Percentiles rank a stretch among this genome's conserved stretches.
Conservation (phyloP, 805 yeast species). For the Saccharomycopsis capsularis region DNA sequence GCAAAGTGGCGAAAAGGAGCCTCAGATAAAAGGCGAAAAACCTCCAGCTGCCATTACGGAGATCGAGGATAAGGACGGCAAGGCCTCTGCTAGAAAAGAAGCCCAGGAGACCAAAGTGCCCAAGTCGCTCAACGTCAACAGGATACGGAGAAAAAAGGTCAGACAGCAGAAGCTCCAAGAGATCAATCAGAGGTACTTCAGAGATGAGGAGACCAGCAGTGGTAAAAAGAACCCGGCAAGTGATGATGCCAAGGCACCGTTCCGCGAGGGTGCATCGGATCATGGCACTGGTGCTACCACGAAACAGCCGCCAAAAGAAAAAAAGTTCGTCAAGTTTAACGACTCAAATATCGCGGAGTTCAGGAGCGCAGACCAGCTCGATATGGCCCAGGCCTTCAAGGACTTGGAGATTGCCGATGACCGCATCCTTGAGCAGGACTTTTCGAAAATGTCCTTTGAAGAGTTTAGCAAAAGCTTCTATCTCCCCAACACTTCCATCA, state of each 20-base stretch:
- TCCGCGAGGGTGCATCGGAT: neutral
- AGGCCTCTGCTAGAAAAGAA: neutral
- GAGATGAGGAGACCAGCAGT: slow-evolving; percentile 4
- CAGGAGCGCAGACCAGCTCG: neutral
- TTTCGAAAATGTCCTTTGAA: slow-evolving; percentile 2
- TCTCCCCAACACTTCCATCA: neutral
- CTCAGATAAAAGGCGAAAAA: neutral
- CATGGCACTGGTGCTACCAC: neutral
- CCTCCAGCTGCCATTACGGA: neutral
- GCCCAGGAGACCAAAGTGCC: neutral
- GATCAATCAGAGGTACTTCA: slow-evolving; percentile 13
- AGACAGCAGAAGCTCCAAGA: slow-evolving; percentile 7
- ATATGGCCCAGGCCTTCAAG: neutral
- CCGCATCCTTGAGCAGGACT: neutral
- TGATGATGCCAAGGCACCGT: neutral
- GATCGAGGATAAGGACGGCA: neutral
- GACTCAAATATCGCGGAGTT: neutral
- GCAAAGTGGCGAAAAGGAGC: neutral
- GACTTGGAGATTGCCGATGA: neutral
- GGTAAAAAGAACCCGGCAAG: neutral
- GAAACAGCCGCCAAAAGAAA: neutral
- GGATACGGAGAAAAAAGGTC: neutral
- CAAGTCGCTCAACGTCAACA: neutral
- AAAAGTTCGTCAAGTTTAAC: slow-evolving; percentile 1
- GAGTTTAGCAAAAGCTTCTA: slow-evolving; percentile 1